Base-by-base conservation (phyloP, 2,329 filamentous ascomycete genomes). In the Ophioceras dolichostomum region DNA sequence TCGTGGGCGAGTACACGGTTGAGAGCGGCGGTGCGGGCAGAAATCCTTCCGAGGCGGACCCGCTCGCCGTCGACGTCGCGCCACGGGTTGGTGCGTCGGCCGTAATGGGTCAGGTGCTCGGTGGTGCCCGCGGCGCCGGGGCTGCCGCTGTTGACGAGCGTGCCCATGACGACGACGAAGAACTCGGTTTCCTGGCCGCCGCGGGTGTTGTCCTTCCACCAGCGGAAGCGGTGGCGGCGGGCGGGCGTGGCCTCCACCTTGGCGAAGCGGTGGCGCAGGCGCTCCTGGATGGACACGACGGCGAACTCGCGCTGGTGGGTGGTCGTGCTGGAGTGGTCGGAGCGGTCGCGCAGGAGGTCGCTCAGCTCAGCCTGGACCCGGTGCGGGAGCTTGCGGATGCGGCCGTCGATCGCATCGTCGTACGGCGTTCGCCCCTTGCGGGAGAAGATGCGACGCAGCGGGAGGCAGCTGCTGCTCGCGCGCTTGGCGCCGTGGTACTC, bases 221-320 rank as follows among this genome's bases (percentile, higher is more conserved):
- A 36, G 18, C 34, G 26, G 10, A 36, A 24, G 27, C 34, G 34
- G 27, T 36, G 34, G 8, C 34, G 34, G 9, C 34, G 17, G 19
- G 34, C 34, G 19, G 34, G 34, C 8, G 22, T 7, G 22, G 7
- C 12, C 17, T 30, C 28, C 2, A 26, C 22, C 17, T 18, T 20
- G 10, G 26, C 34, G 20, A 54, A 54, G 5, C 50, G 46, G 17
- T 45, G 41, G 34, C 37, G 41, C 7, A 44, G 44, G 34, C 49
- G 48, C 40, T 50, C 44, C 16, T 39, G 44, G 44, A 54, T 37
- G 7, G 43, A 36, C 22, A 40, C 48, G 16, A 54, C 46, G 1
- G 49, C 49, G 49, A 49, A 54, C 16, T 45, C 44, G 10, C 52
- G 40, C 3, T 40, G 43, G 32, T 45, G 49, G 36, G 41, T 49